Evolutionary conservation across 129 eudicot genomes (phyloP), one percentile per base, ranked within the genome.

Genomic region (Ambrosia artemisiifolia): DNA sequence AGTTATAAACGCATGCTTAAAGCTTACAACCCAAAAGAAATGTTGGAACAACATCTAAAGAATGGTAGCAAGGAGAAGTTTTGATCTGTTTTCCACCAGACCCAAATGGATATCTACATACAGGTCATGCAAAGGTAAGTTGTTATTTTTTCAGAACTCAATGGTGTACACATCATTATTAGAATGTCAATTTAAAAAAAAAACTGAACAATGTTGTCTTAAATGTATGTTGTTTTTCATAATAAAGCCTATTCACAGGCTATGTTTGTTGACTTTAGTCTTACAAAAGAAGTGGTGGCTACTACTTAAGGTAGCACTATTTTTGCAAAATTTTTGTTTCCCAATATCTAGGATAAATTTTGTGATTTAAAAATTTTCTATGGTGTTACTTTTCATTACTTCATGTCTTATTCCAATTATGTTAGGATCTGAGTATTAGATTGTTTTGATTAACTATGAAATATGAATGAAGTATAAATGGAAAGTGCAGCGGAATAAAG

Each of bases 31-130:
- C 75, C 97, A n/a, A 94, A 85, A 78, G 83, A 77, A 56, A 49
- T 77, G 69, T 86, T 90, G 40, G 91, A 84, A 18, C 80, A 81
- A 59, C n/a, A n/a, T n/a, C n/a, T n/a, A 72, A 88, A 84, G 83
- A 68, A 61, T 53, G 90, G 91, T 0, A 89, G 89, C 57, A 33
- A 33, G 96, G 96, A 61, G 88, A 88, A 79, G 91, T 94, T 76
- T 65, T 70, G 44, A 90, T 97, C 14, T 96, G 97, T 65, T 90
- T 94, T 83, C 97, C 96, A 34, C 98, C 96, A 7, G 96, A 94
- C 81, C 98, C 98, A n/a, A 94, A 94, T 86, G 98, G 98, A 43
- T 90, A 85, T 70, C 81, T 94, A 33, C 98, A 94, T 70, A 94
- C 90, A 60, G 97, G 98, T 67, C 98, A 94, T 66, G 97, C 98